These are phyloP conservation scores for Adansonia madagascariensis DNA, from an alignment of 441 rosid genomes.

Conservation along the genomic window DNA sequence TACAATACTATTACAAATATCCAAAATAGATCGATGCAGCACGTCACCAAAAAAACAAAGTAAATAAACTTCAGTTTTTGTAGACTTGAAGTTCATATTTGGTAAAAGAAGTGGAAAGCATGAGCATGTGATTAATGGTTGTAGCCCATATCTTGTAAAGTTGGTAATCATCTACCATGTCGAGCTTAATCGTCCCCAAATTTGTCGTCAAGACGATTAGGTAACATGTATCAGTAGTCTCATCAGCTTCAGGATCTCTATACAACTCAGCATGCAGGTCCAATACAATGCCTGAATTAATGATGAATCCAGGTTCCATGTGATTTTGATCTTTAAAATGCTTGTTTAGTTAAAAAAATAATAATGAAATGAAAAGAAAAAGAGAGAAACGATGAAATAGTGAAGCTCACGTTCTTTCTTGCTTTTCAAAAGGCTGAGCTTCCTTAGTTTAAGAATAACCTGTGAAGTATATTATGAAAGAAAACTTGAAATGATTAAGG, in stretches of 20 bases:
- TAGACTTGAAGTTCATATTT: constrained; percentile 57
- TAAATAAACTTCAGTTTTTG: constrained; percentile 38
- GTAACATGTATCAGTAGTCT: constrained; percentile 59
- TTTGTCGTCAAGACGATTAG: constrained; percentile 63
- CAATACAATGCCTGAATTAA: constrained; percentile 55
- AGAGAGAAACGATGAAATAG: neutral
- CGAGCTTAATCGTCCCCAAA: constrained; percentile 66
- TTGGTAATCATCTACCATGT: constrained; percentile 76
- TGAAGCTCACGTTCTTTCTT: constrained; percentile 60
- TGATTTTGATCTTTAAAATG: neutral
- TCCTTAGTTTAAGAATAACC: constrained; percentile 68
- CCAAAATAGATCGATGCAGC: constrained; percentile 5
- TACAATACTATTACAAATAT: constrained; percentile 5
- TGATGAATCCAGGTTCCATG: neutral
- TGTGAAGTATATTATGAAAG: constrained; percentile 33
- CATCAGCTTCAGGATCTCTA: constrained; percentile 51
- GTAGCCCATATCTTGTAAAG: constrained; percentile 74
- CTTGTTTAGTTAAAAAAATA: neutral
- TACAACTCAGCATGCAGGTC: constrained; percentile 78
- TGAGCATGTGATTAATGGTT: constrained; percentile 69
- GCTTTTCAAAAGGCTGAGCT: constrained; percentile 66
- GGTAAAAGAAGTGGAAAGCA: constrained; percentile 57
- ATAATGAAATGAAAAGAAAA: neutral
- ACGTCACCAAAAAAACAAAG: neutral
- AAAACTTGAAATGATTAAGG: neutral